Conservation (phyloP, 78 protist species). For the Dictyostelium intermedium region DNA sequence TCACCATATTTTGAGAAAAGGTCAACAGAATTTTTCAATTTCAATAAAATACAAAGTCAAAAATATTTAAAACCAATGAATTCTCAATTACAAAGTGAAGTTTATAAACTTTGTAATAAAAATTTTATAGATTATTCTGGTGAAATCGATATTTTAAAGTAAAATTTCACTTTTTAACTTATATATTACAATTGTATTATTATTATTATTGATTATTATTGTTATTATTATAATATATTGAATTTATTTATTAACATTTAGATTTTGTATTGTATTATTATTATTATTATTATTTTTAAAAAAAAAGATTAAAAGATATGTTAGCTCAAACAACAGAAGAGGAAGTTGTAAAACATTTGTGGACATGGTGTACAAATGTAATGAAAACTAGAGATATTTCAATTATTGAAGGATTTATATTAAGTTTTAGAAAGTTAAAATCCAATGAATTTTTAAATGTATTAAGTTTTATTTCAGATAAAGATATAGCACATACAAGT, state of each 20-base stretch:
- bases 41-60: background rate
- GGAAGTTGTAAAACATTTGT: background rate
- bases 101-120: background rate
- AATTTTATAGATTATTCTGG: background rate
- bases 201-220: background rate
- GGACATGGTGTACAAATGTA: background rate
- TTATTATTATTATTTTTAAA: no score
- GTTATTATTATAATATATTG: no score
- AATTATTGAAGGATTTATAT: background rate
- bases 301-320: background rate
- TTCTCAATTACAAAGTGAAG: background rate
- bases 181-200: background rate
- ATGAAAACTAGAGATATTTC: background rate
- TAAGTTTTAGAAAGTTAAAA: background rate
- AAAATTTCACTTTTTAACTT: background rate
- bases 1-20: background rate
- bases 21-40: background rate
- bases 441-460: background rate
- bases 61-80: background rate
- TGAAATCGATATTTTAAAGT: background rate
- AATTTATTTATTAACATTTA: no score
- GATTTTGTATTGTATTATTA: no score
- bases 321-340: background rate
- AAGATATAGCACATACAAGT: constrained; percentile 13
- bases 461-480: background rate